A percentile compares a stretch with the other conserved stretches of the same genome.
phyloP scores from a whole-genome alignment of 768 basidiomycete species.

The Termitomyces sp. region DNA sequence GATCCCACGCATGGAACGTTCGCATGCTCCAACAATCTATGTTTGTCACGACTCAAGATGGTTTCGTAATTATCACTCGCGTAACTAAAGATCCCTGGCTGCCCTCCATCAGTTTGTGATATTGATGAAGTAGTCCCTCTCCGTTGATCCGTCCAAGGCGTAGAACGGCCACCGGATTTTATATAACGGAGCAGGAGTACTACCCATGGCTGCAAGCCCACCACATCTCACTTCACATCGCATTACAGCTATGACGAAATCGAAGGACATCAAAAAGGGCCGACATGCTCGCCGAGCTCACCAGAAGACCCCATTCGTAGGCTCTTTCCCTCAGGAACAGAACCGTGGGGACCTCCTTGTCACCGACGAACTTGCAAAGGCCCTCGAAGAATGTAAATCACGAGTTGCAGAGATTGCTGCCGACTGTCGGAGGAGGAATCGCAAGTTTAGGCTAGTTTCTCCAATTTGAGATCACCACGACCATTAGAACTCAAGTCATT shows the following conservation, averaged over 20 bases:
- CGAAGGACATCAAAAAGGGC: too few species aligned
- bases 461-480: background rate
- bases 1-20: background rate
- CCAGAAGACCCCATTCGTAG: background rate
- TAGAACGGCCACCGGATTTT: background rate
- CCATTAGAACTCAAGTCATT: background rate
- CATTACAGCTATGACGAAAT: background rate
- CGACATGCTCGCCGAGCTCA: background rate
- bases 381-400: conserved; percentile 34
- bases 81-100: background rate
- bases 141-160: background rate
- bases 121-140: background rate
- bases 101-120: background rate
- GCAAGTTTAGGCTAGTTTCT: conserved; percentile 36
- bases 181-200: background rate
- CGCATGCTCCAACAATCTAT: background rate
- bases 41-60: background rate
- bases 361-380: conserved; percentile 41
- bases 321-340: conserved; percentile 7
- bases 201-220: background rate
- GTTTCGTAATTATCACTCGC: background rate
- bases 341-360: conserved; percentile 34
- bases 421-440: conserved; percentile 37
- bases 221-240: background rate
- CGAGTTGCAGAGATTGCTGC: conserved; percentile 37